phyloP scores from a whole-genome alignment of 441 rosid species.

The Isatis lusitanica region DNA sequence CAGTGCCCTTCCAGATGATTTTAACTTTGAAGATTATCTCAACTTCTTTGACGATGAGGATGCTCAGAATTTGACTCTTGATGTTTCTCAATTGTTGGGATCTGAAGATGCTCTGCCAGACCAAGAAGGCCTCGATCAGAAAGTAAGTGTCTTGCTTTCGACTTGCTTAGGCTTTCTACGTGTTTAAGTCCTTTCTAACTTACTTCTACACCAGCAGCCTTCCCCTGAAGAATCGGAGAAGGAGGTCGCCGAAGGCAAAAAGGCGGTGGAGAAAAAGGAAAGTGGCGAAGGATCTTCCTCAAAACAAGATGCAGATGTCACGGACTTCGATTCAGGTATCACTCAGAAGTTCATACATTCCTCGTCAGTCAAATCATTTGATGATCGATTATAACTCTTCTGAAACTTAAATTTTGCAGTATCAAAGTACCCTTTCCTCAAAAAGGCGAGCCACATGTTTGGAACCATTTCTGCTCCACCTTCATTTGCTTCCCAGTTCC shows the following conservation, averaged over 20 bases:
- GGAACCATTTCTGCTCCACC: conserved; percentile 77
- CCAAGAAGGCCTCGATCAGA: conserved; percentile 37
- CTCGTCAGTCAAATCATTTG: background rate
- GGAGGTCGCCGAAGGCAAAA: conserved; percentile 34
- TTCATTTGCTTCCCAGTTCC: conserved; percentile 80
- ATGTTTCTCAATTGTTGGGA: conserved; percentile 52
- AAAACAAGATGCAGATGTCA: conserved; percentile 47
- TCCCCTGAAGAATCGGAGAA: conserved; percentile 45
- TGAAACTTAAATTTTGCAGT: conserved; percentile 44
- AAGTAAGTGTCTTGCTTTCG: conserved; percentile 44
- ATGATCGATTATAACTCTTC: background rate
- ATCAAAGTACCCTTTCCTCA: conserved; percentile 63
- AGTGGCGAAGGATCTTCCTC: conserved; percentile 61
- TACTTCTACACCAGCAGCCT: conserved; percentile 43
- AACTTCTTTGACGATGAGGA: conserved; percentile 58
- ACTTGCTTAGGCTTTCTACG: background rate
- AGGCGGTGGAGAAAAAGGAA: conserved; percentile 36
- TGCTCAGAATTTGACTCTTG: conserved; percentile 41
- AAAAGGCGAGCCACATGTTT: conserved; percentile 74
- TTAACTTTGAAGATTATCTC: conserved; percentile 75
- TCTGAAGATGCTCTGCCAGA: conserved; percentile 38
- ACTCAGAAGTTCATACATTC: background rate
- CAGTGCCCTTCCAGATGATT: conserved; percentile 45
- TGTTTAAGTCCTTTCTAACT: conserved; percentile 7
- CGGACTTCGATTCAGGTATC: conserved; percentile 59